phyloP scores from a whole-genome alignment of 2,329 filamentous ascomycete genomes.

The Graphilbum ipis-grandicollis region DNA sequence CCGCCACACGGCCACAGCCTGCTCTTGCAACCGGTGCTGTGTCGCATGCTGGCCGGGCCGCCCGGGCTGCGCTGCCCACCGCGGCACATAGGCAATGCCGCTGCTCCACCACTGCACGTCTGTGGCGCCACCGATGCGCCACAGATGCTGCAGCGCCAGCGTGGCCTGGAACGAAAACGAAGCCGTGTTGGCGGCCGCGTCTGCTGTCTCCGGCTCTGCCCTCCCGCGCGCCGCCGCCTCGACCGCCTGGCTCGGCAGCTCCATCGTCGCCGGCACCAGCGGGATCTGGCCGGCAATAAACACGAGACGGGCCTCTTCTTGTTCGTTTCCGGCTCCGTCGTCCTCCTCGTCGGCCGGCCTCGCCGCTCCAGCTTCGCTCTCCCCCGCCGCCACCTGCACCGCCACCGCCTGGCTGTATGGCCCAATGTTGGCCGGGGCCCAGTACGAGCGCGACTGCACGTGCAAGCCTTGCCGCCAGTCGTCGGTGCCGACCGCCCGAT shows the following conservation, averaged over 20 bases:
- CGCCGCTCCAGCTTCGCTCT: no score
- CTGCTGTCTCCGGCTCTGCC: no score
- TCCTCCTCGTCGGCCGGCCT: not conserved
- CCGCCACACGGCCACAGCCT: slow-evolving; percentile 23
- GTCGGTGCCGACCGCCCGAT: not conserved
- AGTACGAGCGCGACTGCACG: slow-evolving; percentile 87
- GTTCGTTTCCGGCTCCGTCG: not conserved
- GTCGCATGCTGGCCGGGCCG: not conserved
- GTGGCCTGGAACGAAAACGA: slow-evolving; percentile 37
- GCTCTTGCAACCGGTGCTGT: no score
- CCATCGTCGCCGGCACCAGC: slow-evolving; percentile 66
- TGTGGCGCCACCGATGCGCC: slow-evolving; percentile 60
- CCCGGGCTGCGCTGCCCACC: slow-evolving; percentile 8
- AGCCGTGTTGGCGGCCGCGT: slow-evolving; percentile 11
- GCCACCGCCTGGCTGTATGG: slow-evolving; percentile 84
- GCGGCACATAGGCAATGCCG: slow-evolving; percentile 56
- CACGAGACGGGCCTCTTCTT: slow-evolving; percentile 21
- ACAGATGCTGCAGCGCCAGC: slow-evolving; percentile 75
- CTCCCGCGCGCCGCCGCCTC: slow-evolving; percentile 1
- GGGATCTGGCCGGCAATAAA: slow-evolving; percentile 85
- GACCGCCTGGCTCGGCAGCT: slow-evolving; percentile 20
- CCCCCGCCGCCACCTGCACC: slow-evolving; percentile 15
- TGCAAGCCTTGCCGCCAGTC: slow-evolving; percentile 49
- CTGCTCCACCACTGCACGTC: slow-evolving; percentile 58
- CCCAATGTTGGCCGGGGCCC: slow-evolving; percentile 95